A percentile compares a stretch with the other conserved stretches of the same genome.
Conservation (phyloP, 352 stramenopile genomes). For the Pythium rishiriense region DNA sequence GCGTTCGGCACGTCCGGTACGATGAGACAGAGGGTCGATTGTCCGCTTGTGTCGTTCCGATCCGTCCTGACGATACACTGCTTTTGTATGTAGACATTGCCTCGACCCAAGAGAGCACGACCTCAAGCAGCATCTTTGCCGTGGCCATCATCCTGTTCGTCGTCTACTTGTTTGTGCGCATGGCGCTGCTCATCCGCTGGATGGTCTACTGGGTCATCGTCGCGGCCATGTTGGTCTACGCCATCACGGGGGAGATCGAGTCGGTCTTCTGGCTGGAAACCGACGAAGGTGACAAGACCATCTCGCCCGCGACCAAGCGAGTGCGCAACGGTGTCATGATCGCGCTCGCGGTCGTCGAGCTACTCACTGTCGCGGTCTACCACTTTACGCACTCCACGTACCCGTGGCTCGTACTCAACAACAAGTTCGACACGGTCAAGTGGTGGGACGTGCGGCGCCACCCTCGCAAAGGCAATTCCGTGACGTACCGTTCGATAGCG, state of each 20-base stretch:
- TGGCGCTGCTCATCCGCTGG: constrained; percentile 80
- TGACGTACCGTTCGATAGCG: constrained; percentile 31
- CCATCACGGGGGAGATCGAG: constrained; percentile 47
- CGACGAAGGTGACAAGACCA: too few species aligned
- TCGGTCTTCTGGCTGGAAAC: constrained; percentile 33
- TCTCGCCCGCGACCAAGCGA: constrained; percentile 30
- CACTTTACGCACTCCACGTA: constrained; percentile 53
- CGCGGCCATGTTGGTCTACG: constrained; percentile 55
- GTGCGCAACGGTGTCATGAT: constrained; percentile 29
- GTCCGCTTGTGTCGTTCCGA: background rate
- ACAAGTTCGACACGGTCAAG: constrained; percentile 31
- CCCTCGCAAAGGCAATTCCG: constrained; percentile 15
- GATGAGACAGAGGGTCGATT: background rate
- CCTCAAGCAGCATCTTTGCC: constrained; percentile 55
- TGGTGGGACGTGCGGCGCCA: constrained; percentile 44
- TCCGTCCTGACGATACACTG: background rate
- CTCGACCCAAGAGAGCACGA: constrained; percentile 20
- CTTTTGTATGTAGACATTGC: background rate
- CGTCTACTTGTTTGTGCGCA: constrained; percentile 66
- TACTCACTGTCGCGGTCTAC: constrained; percentile 46
- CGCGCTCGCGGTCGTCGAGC: constrained; percentile 39
- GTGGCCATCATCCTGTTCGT: constrained; percentile 43
- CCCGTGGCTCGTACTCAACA: constrained; percentile 42
- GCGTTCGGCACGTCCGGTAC: constrained; percentile 34
- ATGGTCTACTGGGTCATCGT: constrained; percentile 84